Base-by-base conservation (phyloP, 2,329 filamentous ascomycete genomes). In the Phialemonium atrogriseum region DNA sequence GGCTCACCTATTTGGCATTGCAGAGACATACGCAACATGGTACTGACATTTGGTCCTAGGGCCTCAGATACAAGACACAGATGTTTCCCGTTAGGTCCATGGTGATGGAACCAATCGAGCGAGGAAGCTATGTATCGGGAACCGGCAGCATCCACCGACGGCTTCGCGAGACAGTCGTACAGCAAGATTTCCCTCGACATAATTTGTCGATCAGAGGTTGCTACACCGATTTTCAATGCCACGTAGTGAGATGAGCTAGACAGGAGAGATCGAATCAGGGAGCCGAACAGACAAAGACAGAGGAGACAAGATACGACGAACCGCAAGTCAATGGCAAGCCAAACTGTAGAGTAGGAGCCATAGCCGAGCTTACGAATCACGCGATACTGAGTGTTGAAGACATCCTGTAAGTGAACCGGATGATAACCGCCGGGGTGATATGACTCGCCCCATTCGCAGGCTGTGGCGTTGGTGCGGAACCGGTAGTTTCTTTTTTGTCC, bases 281-380 rank as follows among this genome's bases (percentile, higher is more conserved):
- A 5, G 11, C 22, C 13, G 22, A 24, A 24, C 11, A 10, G 22
- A 5, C 5, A 24, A 10, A 24, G 11, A n/a, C 11, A 24, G 22
- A n/a, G 5, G 11, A n/a, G 22, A 24, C 13, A 24, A 10, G 11
- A 10, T 10, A 24, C 11, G 13, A 24, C 13, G 13, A 12, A 24
- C 10, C 16, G 10, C 7, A 18, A 11, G 25, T 27, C 16, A 15
- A 17, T n/a, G 8, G 13, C 25, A 17, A 27, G 25, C 25, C 13
- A 27, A 11, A 27, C 25, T 27, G 25, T 27, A 7, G 25, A 27
- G 25, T 13, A 27, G 5, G 25, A 27, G 25, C 25, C 25, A 15
- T 27, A 27, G 5, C 25, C 25, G 13, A 27, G 25, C 10, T 27
- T 27, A 16, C 25, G 25, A n/a, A 27, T 17, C 7, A 27, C 25